A percentile compares a stretch with the other conserved stretches of the same genome.
phyloP scores from a whole-genome alignment of 805 yeast genomes.

The Kluyveromyces aestuarii region DNA sequence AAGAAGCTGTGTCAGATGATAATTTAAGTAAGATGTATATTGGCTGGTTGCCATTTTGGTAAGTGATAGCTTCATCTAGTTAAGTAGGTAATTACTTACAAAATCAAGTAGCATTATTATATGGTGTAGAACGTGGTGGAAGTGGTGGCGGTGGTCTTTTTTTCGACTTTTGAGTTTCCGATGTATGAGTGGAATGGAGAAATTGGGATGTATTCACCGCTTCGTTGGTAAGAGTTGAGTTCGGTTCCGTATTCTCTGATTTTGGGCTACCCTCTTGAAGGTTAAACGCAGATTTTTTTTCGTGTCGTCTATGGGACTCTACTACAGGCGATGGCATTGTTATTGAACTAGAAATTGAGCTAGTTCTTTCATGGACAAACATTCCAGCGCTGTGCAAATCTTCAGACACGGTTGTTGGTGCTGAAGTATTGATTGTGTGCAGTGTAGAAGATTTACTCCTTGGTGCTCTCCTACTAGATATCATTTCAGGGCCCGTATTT shows the following conservation, averaged over 20 bases:
- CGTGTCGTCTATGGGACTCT: neutral
- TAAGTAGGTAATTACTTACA: neutral
- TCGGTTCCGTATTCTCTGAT: neutral
- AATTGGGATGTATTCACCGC: neutral
- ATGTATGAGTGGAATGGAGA: neutral
- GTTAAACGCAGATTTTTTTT: neutral
- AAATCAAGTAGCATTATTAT: neutral
- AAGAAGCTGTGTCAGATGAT: constrained; percentile 65
- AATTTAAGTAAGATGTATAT: constrained; percentile 79
- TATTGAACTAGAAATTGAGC: constrained; percentile 8
- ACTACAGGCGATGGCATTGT: constrained; percentile 9
- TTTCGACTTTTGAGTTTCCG: neutral
- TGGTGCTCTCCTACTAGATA: constrained; percentile 26
- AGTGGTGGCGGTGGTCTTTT: neutral
- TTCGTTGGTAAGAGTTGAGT: neutral
- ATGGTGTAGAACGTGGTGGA: neutral
- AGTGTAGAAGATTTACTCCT: constrained; percentile 5
- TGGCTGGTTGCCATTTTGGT: constrained; percentile 84
- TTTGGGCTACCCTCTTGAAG: neutral
- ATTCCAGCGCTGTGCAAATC: constrained; percentile 13
- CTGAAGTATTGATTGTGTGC: neutral
- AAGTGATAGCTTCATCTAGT: constrained; percentile 3
- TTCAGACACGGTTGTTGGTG: constrained; percentile 6
- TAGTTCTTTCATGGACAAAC: constrained; percentile 21
- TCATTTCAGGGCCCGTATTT: constrained; percentile 19